Evolutionary conservation across 2,329 filamentous ascomycete species (phyloP), one percentile per base, ranked within the genome.

Genomic region (Clonostachys rhizophaga): DNA sequence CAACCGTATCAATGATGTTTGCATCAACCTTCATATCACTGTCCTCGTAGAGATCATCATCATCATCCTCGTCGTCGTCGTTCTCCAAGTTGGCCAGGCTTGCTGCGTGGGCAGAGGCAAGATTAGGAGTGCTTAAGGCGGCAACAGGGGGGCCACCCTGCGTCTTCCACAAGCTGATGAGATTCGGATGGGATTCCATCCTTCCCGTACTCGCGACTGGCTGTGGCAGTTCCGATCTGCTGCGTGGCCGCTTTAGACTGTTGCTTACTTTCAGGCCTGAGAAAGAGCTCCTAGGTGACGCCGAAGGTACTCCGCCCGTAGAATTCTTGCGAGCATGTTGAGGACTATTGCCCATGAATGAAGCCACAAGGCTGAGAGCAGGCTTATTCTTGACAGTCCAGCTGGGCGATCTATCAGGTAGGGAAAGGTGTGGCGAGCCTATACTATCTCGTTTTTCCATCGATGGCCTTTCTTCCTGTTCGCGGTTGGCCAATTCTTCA

Each of bases 1-100:
- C 76, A 50, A 92, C 86, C 10, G 78, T 75, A 54, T 89, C 81
- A 34, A 83, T 80, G 13, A 81, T 68, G 50, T 84, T 79, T 36
- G 84, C 74, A 43, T 86, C 81, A 60, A 81, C 77, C 43, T 76
- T 80, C 52, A 85, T 66, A 7, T 83, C 81, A 33, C 72, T 71
- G 36, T 86, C 84, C 36, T 85, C 80, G 34, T 65, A 61, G 6
- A 60, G 52, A 4, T 76, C 76, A 12, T 78, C 75, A 2, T 84
- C 81, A 2, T 84, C 79, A 4, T 86, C 81, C 1, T 86, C 81
- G 4, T 78, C 78, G 1, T 73, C 71, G 3, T 75, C 74, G 18
- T 72, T 66, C 11, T 74, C 71, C 5, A 46, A 49, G 9, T 50
- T 52, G 3, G 24, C 24, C 24, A 30, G 9, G 34, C 37, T 33